These are phyloP conservation scores for Phyllosticta citrichinensis DNA, from an alignment of 2,329 filamentous ascomycete genomes.

Conservation along the genomic window DNA sequence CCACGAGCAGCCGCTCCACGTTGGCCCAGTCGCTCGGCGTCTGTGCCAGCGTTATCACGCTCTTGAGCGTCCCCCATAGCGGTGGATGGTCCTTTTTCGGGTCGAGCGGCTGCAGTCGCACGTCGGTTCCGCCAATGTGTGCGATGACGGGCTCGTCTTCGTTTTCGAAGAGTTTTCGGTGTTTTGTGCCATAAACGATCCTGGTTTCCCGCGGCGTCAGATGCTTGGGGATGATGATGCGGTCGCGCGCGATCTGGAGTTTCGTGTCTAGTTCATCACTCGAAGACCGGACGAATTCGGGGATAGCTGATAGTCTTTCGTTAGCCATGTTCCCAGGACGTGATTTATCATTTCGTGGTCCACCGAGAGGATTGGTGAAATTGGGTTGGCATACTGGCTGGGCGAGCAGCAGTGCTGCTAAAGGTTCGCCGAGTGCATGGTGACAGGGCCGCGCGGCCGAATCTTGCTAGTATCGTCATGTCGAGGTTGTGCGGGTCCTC, in stretches of 20 bases:
- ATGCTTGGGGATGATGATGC: slow-evolving; percentile 35
- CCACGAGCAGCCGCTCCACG: slow-evolving; percentile 23
- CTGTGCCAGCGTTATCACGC: neutral
- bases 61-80: slow-evolving; percentile 12
- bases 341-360: neutral
- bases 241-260: slow-evolving; percentile 32
- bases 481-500: slow-evolving; percentile 2
- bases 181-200: slow-evolving; percentile 33
- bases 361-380: neutral
- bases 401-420: slow-evolving; percentile 15
- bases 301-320: slow-evolving; percentile 3
- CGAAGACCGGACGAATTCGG: slow-evolving; percentile 29
- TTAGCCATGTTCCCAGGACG: slow-evolving; percentile 24
- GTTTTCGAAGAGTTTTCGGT: slow-evolving; percentile 26
- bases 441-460: slow-evolving; percentile 19
- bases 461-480: slow-evolving; percentile 24
- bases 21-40: slow-evolving; percentile 25
- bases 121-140: slow-evolving; percentile 29
- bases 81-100: slow-evolving; percentile 17
- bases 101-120: slow-evolving; percentile 24
- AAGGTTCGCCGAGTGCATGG: slow-evolving; percentile 10
- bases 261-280: slow-evolving; percentile 31
- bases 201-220: slow-evolving; percentile 31
- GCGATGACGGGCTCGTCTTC: slow-evolving; percentile 31
- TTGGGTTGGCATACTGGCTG: slow-evolving; percentile 18